Conservation (phyloP, 208 protist species). For the Herpetomonas samuelpessoai region DNA sequence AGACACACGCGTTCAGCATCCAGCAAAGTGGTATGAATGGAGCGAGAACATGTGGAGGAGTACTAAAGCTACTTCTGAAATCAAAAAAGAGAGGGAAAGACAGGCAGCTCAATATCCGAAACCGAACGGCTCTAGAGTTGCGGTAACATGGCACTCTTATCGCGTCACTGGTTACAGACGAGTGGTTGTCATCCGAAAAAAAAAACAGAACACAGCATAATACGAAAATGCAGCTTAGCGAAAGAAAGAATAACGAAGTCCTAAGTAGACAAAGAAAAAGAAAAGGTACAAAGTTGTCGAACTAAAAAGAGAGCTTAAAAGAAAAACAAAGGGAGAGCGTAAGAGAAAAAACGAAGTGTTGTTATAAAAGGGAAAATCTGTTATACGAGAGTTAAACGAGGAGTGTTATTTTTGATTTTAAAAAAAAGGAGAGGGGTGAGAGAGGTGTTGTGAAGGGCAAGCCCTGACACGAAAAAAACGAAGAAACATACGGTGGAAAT, state of each 20-base stretch:
- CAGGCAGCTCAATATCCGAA: no score
- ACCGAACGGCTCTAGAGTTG: background rate
- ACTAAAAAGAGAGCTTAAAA: background rate
- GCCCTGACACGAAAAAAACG: no score
- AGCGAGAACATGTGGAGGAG: background rate
- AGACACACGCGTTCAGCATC: conserved; percentile 12
- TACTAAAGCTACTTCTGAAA: background rate
- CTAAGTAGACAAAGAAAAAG: conserved; percentile 5
- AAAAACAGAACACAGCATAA: conserved; percentile 1
- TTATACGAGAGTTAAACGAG: background rate
- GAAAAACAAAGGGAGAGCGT: conserved; percentile 2
- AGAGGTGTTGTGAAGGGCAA: background rate
- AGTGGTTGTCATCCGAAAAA: background rate
- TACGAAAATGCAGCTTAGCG: background rate
- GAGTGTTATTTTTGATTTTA: no score
- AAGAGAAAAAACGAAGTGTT: background rate
- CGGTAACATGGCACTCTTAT: conserved; percentile 1
- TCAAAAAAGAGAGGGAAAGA: no score
- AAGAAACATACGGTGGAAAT: no score
- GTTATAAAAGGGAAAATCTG: background rate
- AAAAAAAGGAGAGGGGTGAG: conserved; percentile 1
- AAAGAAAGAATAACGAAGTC: conserved; percentile 9
- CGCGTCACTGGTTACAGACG: no score
- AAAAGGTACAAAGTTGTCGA: background rate
- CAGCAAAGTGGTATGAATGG: conserved; percentile 4